These are phyloP conservation scores for Penicillium corylophilum DNA, from an alignment of 2,329 filamentous ascomycete species.

Conservation along the genomic window DNA sequence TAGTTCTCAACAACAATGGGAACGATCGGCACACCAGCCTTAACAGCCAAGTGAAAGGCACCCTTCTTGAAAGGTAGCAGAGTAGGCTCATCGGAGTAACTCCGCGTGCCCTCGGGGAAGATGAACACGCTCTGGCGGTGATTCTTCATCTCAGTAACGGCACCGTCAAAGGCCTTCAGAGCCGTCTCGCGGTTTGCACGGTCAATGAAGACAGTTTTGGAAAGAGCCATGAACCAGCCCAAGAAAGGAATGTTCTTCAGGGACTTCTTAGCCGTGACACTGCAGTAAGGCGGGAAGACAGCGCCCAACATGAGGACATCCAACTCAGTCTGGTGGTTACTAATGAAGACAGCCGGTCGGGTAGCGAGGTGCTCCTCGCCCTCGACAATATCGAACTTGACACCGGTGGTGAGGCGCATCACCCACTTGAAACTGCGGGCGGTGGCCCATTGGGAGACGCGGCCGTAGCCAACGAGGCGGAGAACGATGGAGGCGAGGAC, in stretches of 20 bases:
- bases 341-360: slow-evolving; percentile 85
- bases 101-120: slow-evolving; percentile 79
- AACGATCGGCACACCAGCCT: slow-evolving; percentile 90
- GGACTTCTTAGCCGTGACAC: slow-evolving; percentile 86
- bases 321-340: slow-evolving; percentile 94
- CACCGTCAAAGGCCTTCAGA: slow-evolving; percentile 78
- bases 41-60: slow-evolving; percentile 91
- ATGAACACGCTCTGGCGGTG: slow-evolving; percentile 62
- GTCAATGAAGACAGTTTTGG: slow-evolving; percentile 92
- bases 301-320: slow-evolving; percentile 88
- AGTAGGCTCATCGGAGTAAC: slow-evolving; percentile 76
- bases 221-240: slow-evolving; percentile 90
- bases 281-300: slow-evolving; percentile 89
- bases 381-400: slow-evolving; percentile 70
- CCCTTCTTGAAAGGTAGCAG: slow-evolving; percentile 98
- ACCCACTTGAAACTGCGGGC: slow-evolving; percentile 75
- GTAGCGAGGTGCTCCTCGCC: slow-evolving; percentile 64
- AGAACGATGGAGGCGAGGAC: slow-evolving; percentile 71
- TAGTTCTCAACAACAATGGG: slow-evolving; percentile 82
- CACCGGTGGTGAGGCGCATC: slow-evolving; percentile 73
- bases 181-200: slow-evolving; percentile 80
- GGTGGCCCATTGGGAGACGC: slow-evolving; percentile 81
- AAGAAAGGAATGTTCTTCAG: slow-evolving; percentile 78
- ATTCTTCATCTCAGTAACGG: slow-evolving; percentile 73
- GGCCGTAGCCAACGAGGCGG: slow-evolving; percentile 67